Evolutionary conservation across 2,329 filamentous ascomycete species (phyloP).

Genomic region (Aspergillus sp.): DNA sequence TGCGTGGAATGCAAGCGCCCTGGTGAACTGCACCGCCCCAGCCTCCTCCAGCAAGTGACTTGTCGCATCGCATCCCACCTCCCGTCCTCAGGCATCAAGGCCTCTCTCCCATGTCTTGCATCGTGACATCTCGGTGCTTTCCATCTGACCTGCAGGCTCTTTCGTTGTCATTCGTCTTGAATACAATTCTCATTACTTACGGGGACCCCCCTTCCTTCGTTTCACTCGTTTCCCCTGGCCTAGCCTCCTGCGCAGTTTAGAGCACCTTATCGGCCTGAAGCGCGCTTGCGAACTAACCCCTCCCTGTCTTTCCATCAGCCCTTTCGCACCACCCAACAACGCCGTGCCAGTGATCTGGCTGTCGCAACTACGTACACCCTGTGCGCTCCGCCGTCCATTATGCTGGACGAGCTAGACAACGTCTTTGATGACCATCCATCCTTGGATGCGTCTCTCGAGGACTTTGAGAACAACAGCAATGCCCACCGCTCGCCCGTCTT

Average conservation of each 20-base stretch:
- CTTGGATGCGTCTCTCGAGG: conserved; percentile 60
- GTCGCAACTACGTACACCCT: conserved; percentile 21
- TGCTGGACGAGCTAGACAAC: conserved; percentile 48
- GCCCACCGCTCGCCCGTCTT: conserved; percentile 51
- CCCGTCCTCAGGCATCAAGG: conserved; percentile 19
- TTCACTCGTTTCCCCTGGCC: not conserved
- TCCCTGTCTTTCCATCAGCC: conserved; percentile 7
- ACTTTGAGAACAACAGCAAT: conserved; percentile 57
- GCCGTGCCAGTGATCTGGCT: conserved; percentile 19
- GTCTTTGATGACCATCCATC: conserved; percentile 60
- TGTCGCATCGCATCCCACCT: conserved; percentile 9
- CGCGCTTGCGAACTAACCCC: conserved; percentile 18
- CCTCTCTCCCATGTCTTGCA: conserved; percentile 13
- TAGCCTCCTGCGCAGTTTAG: conserved; percentile 4
- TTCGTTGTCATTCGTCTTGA: conserved; percentile 6
- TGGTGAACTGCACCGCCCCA: conserved; percentile 8
- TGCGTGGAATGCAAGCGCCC: conserved; percentile 14
- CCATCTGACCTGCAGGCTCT: conserved; percentile 8
- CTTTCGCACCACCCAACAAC: conserved; percentile 7
- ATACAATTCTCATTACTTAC: conserved; percentile 2
- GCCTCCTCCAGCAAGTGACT: conserved; percentile 13
- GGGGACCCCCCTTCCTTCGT: not conserved
- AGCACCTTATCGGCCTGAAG: conserved; percentile 10
- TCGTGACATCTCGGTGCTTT: conserved; percentile 9
- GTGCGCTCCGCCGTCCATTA: conserved; percentile 37